These are phyloP conservation scores for Clonostachys solani DNA, from an alignment of 2,329 filamentous ascomycete species.

Conservation along the genomic window DNA sequence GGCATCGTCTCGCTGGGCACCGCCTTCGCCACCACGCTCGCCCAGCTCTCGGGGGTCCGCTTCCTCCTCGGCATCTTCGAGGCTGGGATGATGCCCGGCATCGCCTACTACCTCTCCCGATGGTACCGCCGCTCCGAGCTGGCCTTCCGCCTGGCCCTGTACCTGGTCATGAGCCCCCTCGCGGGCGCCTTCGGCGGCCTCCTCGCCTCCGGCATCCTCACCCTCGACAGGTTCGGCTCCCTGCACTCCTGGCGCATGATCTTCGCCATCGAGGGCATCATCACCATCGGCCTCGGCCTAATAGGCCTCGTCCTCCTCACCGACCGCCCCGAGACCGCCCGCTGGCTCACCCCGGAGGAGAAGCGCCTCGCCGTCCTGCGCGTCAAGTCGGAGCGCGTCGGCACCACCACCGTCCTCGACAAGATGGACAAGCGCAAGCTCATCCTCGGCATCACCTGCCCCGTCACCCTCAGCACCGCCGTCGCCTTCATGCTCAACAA, in stretches of 20 bases:
- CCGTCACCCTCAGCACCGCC: constrained; percentile 51
- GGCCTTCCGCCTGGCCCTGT: constrained; percentile 62
- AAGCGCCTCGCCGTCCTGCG: constrained; percentile 63
- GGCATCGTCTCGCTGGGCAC: constrained; percentile 60
- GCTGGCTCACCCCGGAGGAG: constrained; percentile 62
- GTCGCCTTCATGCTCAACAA: constrained; percentile 63
- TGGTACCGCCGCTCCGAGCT: constrained; percentile 71
- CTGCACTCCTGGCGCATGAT: constrained; percentile 63
- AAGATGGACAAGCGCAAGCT: constrained; percentile 56
- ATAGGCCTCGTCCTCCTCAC: constrained; percentile 62
- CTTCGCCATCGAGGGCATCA: constrained; percentile 65
- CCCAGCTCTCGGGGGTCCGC: constrained; percentile 52
- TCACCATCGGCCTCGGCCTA: constrained; percentile 47
- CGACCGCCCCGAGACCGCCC: constrained; percentile 63
- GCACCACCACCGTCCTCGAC: constrained; percentile 58
- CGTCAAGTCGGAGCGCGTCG: constrained; percentile 65
- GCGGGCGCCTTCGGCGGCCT: constrained; percentile 70
- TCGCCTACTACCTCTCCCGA: constrained; percentile 67
- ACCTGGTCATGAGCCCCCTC: constrained; percentile 67
- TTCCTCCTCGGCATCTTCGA: constrained; percentile 68
- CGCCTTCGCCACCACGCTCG: constrained; percentile 56
- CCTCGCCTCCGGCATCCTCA: constrained; percentile 60
- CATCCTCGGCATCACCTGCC: constrained; percentile 57
- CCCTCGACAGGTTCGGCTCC: constrained; percentile 51
- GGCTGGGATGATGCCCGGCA: constrained; percentile 69